A percentile compares a stretch with the other conserved stretches of the same genome.
These are phyloP conservation scores for Houttuynia cordata DNA, from an alignment of 164 flowering plant species.

Conservation along the genomic window DNA sequence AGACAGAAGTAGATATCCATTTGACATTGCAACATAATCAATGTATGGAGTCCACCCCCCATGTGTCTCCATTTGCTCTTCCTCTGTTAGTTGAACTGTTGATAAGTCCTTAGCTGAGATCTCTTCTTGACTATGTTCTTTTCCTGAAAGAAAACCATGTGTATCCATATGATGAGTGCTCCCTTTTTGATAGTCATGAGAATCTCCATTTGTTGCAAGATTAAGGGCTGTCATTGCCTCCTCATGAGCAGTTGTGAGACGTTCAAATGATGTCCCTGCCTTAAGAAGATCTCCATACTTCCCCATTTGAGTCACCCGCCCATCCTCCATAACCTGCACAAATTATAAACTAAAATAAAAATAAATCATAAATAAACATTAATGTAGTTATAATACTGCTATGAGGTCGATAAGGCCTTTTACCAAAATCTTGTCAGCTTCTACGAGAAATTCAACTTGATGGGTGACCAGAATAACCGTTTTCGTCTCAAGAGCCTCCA, in stretches of 20 bases:
- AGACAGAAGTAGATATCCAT: conserved; percentile 24
- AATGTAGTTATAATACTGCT: not conserved
- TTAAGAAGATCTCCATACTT: conserved; percentile 48
- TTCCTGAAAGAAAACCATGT: conserved; percentile 3
- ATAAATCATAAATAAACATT: not conserved
- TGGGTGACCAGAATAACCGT: conserved; percentile 85
- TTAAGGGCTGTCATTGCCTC: conserved; percentile 33
- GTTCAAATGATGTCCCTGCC: conserved; percentile 60
- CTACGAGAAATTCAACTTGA: conserved; percentile 82
- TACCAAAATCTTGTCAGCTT: conserved; percentile 65
- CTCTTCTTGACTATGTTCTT: conserved; percentile 22
- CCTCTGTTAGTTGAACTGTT: conserved; percentile 53
- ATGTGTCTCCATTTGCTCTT: conserved; percentile 62
- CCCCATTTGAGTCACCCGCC: conserved; percentile 57
- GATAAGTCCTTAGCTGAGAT: conserved; percentile 24
- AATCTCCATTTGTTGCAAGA: conserved; percentile 8
- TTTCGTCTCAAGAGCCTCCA: conserved; percentile 45
- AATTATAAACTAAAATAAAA: not conserved
- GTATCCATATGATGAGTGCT: conserved; percentile 8
- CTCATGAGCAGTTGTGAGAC: conserved; percentile 71
- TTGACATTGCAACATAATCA: conserved; percentile 52
- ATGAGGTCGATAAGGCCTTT: not conserved
- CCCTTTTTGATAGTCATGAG: conserved; percentile 4
- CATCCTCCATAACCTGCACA: conserved; percentile 57
- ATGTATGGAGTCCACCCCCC: conserved; percentile 66